Conservation (phyloP, 163 green algal species). For the Trebouxia gelatinosa region DNA sequence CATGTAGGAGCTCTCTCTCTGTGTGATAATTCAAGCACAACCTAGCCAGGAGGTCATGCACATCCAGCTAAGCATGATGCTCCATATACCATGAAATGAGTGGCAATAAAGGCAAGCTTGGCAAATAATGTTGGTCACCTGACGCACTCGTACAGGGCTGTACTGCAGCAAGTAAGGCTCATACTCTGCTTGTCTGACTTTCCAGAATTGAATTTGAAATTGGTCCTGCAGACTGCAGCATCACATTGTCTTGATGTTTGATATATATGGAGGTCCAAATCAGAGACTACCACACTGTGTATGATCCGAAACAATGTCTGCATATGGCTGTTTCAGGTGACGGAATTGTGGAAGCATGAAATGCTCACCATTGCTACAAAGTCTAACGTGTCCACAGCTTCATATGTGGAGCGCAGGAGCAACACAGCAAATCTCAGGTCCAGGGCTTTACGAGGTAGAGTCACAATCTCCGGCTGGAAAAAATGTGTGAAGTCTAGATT, state of each 20-base stretch:
- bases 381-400: conserved; percentile 74
- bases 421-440: conserved; percentile 80
- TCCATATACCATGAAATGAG: too few relatives aligned
- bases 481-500: conserved; percentile 17
- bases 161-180: conserved; percentile 78
- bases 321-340: too few relatives aligned
- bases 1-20: too few relatives aligned
- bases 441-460: conserved; percentile 57
- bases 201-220: conserved; percentile 77
- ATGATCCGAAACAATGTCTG: too few relatives aligned
- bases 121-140: too few relatives aligned
- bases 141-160: conserved; percentile 56
- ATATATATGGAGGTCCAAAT: too few relatives aligned
- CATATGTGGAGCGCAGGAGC: conserved; percentile 77
- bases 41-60: too few relatives aligned
- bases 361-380: conserved; percentile 75
- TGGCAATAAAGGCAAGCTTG: neutral
- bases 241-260: neutral
- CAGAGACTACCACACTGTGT: too few relatives aligned
- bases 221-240: conserved; percentile 26
- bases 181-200: conserved; percentile 70
- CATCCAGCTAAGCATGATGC: too few relatives aligned
- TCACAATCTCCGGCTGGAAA: conserved; percentile 44
- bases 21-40: too few relatives aligned
- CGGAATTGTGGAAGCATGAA: too few relatives aligned